phyloP scores from a whole-genome alignment of 176 grass and related monocot species.

The Oryza glumipatula region DNA sequence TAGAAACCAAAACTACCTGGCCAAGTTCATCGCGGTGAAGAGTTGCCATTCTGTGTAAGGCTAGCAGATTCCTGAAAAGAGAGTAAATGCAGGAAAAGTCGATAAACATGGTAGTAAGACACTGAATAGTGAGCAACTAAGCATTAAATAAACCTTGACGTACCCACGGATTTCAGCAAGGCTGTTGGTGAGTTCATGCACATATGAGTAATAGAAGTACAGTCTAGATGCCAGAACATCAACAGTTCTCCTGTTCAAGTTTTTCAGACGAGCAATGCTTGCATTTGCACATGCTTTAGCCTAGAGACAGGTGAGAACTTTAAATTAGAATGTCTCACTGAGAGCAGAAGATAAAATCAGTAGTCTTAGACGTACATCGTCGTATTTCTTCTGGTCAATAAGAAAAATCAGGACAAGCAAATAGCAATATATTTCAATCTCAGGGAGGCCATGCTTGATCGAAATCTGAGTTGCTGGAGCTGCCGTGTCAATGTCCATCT shows the following conservation, averaged over 20 bases:
- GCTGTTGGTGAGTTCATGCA: constrained; percentile 80
- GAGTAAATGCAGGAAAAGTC: constrained; percentile 1
- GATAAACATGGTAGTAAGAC: not conserved
- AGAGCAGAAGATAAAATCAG: not conserved
- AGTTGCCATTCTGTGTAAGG: constrained; percentile 86
- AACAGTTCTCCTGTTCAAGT: constrained; percentile 82
- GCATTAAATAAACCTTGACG: constrained; percentile 10
- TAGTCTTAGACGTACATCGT: constrained; percentile 45
- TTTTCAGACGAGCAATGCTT: constrained; percentile 79
- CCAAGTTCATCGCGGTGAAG: constrained; percentile 81
- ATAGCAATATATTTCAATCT: constrained; percentile 91
- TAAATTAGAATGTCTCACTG: not conserved
- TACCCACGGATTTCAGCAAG: constrained; percentile 94
- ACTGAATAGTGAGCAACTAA: not conserved
- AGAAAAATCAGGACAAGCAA: constrained; percentile 84
- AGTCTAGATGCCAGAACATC: constrained; percentile 78
- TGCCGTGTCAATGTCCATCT: constrained; percentile 74
- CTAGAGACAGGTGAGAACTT: constrained; percentile 41
- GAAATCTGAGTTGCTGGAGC: constrained; percentile 53
- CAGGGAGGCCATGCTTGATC: constrained; percentile 67
- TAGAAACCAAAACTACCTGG: constrained; percentile 57
- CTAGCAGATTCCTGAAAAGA: constrained; percentile 65
- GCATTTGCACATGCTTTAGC: constrained; percentile 80
- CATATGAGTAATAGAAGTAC: constrained; percentile 82
- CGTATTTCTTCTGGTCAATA: constrained; percentile 76